phyloP scores from a whole-genome alignment of 2,329 filamentous ascomycete genomes.

The Akanthomyces muscarius region DNA sequence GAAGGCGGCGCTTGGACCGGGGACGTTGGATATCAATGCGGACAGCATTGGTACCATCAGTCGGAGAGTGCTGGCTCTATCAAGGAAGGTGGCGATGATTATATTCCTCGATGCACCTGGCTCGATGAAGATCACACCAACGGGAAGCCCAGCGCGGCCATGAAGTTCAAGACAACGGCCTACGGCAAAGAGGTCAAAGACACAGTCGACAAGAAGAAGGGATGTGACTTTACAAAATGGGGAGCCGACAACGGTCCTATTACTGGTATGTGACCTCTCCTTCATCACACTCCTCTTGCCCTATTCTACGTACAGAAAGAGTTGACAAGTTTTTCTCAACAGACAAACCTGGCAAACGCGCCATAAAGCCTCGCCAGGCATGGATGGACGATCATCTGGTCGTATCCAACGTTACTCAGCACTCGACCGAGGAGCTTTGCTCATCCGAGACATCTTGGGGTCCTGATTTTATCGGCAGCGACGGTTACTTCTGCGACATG shows the following conservation, averaged over 20 bases:
- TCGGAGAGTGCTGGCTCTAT: constrained; percentile 11
- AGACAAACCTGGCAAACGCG: not conserved
- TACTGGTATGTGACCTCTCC: not conserved
- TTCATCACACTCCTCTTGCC: no score
- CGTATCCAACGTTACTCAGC: constrained; percentile 13
- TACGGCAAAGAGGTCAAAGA: constrained; percentile 12
- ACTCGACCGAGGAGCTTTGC: constrained; percentile 15
- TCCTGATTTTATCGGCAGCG: constrained; percentile 14
- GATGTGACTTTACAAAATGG: constrained; percentile 11
- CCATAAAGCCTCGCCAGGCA: not conserved
- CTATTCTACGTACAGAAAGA: not conserved
- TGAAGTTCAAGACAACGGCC: constrained; percentile 11
- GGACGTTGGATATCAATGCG: constrained; percentile 13
- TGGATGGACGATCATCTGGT: constrained; percentile 17
- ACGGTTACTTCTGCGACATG: constrained; percentile 18
- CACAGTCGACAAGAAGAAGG: constrained; percentile 6
- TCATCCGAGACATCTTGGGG: constrained; percentile 15
- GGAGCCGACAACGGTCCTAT: constrained; percentile 17
- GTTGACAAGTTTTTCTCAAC: not conserved
- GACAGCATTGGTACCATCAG: constrained; percentile 13
- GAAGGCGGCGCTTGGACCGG: constrained; percentile 16
- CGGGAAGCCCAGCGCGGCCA: constrained; percentile 7
- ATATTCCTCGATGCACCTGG: constrained; percentile 17
- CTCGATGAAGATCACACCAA: constrained; percentile 16
- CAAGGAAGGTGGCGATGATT: not conserved